Evolutionary conservation across 2,329 filamentous ascomycete genomes (phyloP).

Genomic region (Cercospora berteroae): DNA sequence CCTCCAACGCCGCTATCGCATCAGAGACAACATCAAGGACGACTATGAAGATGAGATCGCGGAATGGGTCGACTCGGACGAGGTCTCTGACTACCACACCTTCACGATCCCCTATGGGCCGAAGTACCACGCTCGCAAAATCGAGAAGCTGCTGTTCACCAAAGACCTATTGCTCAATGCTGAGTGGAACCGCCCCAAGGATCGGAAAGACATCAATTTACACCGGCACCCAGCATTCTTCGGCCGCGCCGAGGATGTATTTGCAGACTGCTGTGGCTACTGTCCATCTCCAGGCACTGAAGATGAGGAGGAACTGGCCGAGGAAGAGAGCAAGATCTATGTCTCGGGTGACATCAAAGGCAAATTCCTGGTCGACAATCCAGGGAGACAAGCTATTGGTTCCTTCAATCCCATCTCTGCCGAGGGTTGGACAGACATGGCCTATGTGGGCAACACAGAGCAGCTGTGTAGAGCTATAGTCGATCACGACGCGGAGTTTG

Average conservation of each 20-base stretch:
- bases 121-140: slow-evolving; percentile 59
- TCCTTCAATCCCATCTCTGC: slow-evolving; percentile 78
- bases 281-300: slow-evolving; percentile 69
- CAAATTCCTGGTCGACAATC: slow-evolving; percentile 74
- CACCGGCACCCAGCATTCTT: slow-evolving; percentile 87
- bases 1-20: slow-evolving; percentile 42
- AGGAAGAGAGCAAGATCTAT: slow-evolving; percentile 72
- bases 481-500: slow-evolving; percentile 66
- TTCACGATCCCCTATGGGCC: slow-evolving; percentile 65
- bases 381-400: slow-evolving; percentile 70
- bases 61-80: slow-evolving; percentile 76
- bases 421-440: slow-evolving; percentile 88
- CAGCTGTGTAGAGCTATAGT: slow-evolving; percentile 78
- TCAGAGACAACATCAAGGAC: slow-evolving; percentile 72
- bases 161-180: slow-evolving; percentile 80
- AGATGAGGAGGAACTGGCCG: slow-evolving; percentile 68
- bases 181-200: slow-evolving; percentile 77
- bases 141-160: slow-evolving; percentile 78
- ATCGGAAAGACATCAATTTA: slow-evolving; percentile 67
- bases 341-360: slow-evolving; percentile 64
- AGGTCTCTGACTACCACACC: slow-evolving; percentile 72
- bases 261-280: slow-evolving; percentile 76
- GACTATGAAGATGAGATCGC: slow-evolving; percentile 75
- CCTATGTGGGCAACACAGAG: slow-evolving; percentile 77
- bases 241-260: slow-evolving; percentile 69